Conservation (phyloP, 2,329 filamentous ascomycete genomes). For the Raffaelea deltoideospora region DNA sequence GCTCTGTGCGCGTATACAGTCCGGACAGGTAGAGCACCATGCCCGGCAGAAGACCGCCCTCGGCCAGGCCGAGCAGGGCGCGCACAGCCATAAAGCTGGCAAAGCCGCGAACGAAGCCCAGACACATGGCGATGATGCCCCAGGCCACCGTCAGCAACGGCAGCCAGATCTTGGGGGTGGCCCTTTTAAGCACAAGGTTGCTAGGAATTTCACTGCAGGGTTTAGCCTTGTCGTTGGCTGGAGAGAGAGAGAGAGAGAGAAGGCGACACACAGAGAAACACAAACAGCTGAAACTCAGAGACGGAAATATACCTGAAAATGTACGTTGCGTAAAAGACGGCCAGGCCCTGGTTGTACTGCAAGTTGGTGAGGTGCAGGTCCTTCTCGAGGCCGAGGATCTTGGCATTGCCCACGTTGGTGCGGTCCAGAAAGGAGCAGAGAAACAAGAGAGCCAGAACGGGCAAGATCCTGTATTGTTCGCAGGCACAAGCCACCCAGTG, state of each 20-base stretch:
- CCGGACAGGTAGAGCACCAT: slow-evolving; percentile 49
- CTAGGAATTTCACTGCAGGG: slow-evolving; percentile 41
- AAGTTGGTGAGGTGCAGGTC: slow-evolving; percentile 42
- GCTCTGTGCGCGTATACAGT: slow-evolving; percentile 43
- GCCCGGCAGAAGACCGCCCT: slow-evolving; percentile 50
- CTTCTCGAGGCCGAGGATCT: slow-evolving; percentile 44
- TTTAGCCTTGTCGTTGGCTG: neutral
- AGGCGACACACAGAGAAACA: no score
- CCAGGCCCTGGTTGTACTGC: slow-evolving; percentile 49
- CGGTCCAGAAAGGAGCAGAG: slow-evolving; percentile 51
- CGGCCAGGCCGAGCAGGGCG: slow-evolving; percentile 44
- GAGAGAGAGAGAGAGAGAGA: slow-evolving; percentile 11
- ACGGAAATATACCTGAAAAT: slow-evolving; percentile 35
- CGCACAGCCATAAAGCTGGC: slow-evolving; percentile 45
- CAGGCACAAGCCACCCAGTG: neutral
- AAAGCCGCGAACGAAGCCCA: slow-evolving; percentile 37
- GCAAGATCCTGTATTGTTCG: slow-evolving; percentile 24
- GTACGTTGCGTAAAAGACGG: slow-evolving; percentile 51
- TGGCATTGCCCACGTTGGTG: slow-evolving; percentile 60
- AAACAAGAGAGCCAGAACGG: slow-evolving; percentile 47
- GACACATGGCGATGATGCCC: slow-evolving; percentile 42
- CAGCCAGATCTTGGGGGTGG: slow-evolving; percentile 45
- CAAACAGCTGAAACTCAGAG: no score
- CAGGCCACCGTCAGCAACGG: slow-evolving; percentile 39
- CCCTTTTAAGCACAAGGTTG: slow-evolving; percentile 47